Evolutionary conservation across 2,329 filamentous ascomycete genomes (phyloP), one percentile per base, ranked within the genome.

Genomic region (Chaetothyriales sp.): DNA sequence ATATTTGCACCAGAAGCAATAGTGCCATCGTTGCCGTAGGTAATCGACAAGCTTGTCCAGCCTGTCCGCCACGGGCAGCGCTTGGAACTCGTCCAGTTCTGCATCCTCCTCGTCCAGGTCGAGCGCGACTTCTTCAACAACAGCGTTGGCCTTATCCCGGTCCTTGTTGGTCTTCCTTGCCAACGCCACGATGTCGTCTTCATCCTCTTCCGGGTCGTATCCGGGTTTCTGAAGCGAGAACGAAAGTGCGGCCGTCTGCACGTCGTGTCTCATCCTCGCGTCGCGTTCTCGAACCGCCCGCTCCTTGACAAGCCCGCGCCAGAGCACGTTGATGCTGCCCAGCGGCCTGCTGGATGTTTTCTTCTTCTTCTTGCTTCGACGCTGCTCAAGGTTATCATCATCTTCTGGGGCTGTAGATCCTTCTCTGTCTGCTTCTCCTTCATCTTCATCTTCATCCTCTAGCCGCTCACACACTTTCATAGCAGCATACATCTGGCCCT

Each of bases 1-100:
- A 66, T 77, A 84, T 65, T 95, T 96, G 68, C 92, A 98, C 85
- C 89, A 98, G 64, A 95, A 95, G 69, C 92, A 98, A 64, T 98
- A 98, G 44, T 74, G 68, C 62, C 87, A 79, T 62, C 77, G 76
- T 47, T 79, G 72, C 39, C 92, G 77, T 49, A 98, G 66, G 66
- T 85, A 81, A 18, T 69, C 65, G 8, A 95, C 75, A 12, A 93
- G 66, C 58, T 72, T 78, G 7, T 71, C 68, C 55, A 96, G 68
- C 57, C 79, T 78, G 60, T 93, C 83, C 1, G 70, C 70, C 1
- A 79, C 72, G 19, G 80, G 76, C 44, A 90, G 69, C 1, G 75
- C 77, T 61, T 88, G 80, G 60, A 94, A 95, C 51, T 79, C 81
- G 25, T 89, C 81, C 51, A 96, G 68, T 64, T 95, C 88, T 4